Evolutionary conservation across 805 yeast genomes (phyloP).

Genomic region (Myxozyma monticola): DNA sequence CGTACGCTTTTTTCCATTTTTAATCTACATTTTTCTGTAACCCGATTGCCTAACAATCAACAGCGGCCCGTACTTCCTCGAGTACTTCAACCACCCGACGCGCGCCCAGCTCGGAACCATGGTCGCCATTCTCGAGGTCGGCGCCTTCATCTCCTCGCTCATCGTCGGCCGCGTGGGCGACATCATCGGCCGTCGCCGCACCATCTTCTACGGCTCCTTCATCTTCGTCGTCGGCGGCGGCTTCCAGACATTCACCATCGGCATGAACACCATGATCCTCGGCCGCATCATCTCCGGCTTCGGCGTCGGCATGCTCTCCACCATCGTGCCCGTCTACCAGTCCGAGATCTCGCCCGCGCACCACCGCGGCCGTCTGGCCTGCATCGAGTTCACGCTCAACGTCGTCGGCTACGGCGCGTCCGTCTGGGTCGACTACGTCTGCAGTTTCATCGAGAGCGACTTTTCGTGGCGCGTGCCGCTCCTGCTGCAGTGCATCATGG

Average conservation of each 20-base stretch:
- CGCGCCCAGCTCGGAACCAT: conserved; percentile 78
- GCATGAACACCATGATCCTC: conserved; percentile 57
- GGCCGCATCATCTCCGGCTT: conserved; percentile 79
- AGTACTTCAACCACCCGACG: conserved; percentile 70
- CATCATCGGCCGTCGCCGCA: conserved; percentile 70
- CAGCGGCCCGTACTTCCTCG: conserved; percentile 60
- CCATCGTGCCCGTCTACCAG: conserved; percentile 85
- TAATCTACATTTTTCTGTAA: background rate
- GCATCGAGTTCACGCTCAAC: conserved; percentile 86
- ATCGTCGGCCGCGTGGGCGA: conserved; percentile 77
- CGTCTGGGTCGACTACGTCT: conserved; percentile 83
- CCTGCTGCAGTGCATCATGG: conserved; percentile 67
- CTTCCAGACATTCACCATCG: conserved; percentile 62
- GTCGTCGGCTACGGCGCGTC: conserved; percentile 77
- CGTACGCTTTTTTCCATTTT: conserved; percentile 39
- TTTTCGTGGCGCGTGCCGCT: conserved; percentile 69
- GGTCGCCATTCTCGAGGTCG: conserved; percentile 85
- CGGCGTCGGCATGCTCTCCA: conserved; percentile 83
- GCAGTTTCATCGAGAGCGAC: conserved; percentile 62
- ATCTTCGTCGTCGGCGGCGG: conserved; percentile 78
- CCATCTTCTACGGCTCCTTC: conserved; percentile 77
- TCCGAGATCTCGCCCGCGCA: conserved; percentile 86
- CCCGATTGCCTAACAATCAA: too few relatives aligned
- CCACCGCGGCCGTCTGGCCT: conserved; percentile 79
- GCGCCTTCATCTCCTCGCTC: conserved; percentile 75